phyloP scores from a whole-genome alignment of 495 filamentous ascomycete species.

The Aspergillus olivimuriae region DNA sequence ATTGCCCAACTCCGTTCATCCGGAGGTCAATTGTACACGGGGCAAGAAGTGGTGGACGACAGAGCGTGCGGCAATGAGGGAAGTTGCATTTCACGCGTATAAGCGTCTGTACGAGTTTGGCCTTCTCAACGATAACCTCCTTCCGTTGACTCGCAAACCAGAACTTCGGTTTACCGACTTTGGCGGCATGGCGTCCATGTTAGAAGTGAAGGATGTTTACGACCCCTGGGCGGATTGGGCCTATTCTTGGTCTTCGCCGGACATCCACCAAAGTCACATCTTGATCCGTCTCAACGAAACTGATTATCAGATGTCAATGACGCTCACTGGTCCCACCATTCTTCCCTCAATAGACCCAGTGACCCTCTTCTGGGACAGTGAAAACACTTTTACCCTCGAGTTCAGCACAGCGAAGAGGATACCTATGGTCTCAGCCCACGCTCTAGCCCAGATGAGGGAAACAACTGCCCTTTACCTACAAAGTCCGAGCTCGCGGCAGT shows the following conservation, averaged over 20 bases:
- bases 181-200: slow-evolving; percentile 20
- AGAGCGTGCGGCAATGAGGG: slow-evolving; percentile 70
- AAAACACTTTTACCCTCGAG: slow-evolving; percentile 33
- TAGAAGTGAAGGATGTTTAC: slow-evolving; percentile 48
- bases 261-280: slow-evolving; percentile 28
- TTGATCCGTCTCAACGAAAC: slow-evolving; percentile 24
- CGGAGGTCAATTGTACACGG: slow-evolving; percentile 48
- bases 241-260: slow-evolving; percentile 40
- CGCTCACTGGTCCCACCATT: slow-evolving; percentile 38
- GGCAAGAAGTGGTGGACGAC: slow-evolving; percentile 57
- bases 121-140: slow-evolving; percentile 71
- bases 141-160: slow-evolving; percentile 46
- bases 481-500: slow-evolving; percentile 38
- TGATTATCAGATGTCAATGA: slow-evolving; percentile 29
- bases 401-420: slow-evolving; percentile 22
- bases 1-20: slow-evolving; percentile 65
- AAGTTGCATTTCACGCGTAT: slow-evolving; percentile 83
- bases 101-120: slow-evolving; percentile 59
- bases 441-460: slow-evolving; percentile 19
- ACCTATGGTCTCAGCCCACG: slow-evolving; percentile 5
- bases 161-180: slow-evolving; percentile 13
- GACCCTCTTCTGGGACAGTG: slow-evolving; percentile 43
- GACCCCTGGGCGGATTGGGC: slow-evolving; percentile 65
- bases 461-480: slow-evolving; percentile 47
- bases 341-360: slow-evolving; percentile 38